Evolutionary conservation across 2,329 filamentous ascomycete genomes (phyloP).

Genomic region (Fusarium sp.): DNA sequence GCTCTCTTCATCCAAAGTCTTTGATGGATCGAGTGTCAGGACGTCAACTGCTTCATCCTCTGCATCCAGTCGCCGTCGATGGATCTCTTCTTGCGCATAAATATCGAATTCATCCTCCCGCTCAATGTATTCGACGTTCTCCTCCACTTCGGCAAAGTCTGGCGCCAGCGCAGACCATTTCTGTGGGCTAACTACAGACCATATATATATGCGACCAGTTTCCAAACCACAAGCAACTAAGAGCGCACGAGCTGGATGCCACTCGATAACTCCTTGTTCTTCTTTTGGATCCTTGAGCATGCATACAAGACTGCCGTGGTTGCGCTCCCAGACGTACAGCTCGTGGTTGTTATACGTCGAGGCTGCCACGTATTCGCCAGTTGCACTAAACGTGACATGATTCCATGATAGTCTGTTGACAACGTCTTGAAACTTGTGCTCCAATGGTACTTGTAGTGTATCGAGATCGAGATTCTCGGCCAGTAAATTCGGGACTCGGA

Average conservation of each 20-base stretch:
- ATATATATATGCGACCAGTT: constrained; percentile 92
- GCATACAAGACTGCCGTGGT: constrained; percentile 92
- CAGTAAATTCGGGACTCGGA: constrained; percentile 85
- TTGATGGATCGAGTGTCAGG: constrained; percentile 78
- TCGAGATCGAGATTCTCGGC: constrained; percentile 80
- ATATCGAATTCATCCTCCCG: constrained; percentile 98
- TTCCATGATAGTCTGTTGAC: constrained; percentile 98
- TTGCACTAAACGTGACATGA: constrained; percentile 93
- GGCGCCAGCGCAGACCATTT: constrained; percentile 97
- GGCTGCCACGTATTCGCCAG: constrained; percentile 94
- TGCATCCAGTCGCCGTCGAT: constrained; percentile 87
- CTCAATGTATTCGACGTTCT: constrained; percentile 97
- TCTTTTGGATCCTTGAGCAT: constrained; percentile 98
- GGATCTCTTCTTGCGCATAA: constrained; percentile 93
- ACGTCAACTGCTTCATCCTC: constrained; percentile 97
- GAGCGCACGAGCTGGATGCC: constrained; percentile 90
- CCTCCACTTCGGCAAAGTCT: constrained; percentile 97
- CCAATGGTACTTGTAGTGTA: constrained; percentile 88
- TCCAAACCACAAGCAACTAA: constrained; percentile 94
- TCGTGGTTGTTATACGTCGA: constrained; percentile 99
- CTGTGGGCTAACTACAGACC: constrained; percentile 95
- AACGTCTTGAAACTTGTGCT: constrained; percentile 98
- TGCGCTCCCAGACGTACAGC: constrained; percentile 97
- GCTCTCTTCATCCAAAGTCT: constrained; percentile 70
- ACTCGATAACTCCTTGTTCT: constrained; percentile 96